Evolutionary conservation across 2,329 filamentous ascomycete genomes (phyloP).

Genomic region (Neoarthrinium moseri): DNA sequence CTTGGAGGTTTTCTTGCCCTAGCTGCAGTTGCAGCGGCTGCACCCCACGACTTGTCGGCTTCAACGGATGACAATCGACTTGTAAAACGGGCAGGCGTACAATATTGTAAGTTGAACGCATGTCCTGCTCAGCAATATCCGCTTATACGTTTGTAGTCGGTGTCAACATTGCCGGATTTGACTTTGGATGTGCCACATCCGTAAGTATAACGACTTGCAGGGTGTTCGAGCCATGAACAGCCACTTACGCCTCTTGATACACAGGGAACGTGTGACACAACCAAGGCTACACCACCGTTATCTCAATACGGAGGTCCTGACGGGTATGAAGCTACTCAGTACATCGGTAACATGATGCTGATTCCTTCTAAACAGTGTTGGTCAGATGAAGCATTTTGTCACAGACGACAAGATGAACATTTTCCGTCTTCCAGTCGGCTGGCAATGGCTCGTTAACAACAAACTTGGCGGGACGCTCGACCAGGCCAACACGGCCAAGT

Average conservation of each 20-base stretch:
- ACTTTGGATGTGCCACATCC: conserved; percentile 19
- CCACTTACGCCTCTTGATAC: neutral
- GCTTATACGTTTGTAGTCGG: conserved; percentile 11
- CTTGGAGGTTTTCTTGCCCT: neutral
- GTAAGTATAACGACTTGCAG: conserved; percentile 7
- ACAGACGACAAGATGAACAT: conserved; percentile 51
- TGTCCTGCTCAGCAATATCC: neutral
- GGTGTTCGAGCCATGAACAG: too few species aligned
- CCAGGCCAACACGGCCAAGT: conserved; percentile 38
- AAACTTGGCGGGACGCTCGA: conserved; percentile 41
- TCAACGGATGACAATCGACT: neutral
- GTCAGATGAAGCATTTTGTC: conserved; percentile 58
- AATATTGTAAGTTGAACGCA: conserved; percentile 11
- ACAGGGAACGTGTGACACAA: conserved; percentile 11
- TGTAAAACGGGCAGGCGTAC: conserved; percentile 11
- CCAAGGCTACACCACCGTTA: conserved; percentile 12
- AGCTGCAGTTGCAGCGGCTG: too few species aligned
- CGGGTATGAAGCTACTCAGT: conserved; percentile 11
- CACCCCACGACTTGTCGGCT: neutral
- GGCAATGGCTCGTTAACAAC: conserved; percentile 50
- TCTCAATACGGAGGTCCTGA: conserved; percentile 14
- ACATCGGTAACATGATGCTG: neutral
- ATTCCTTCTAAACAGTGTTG: neutral
- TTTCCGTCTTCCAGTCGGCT: conserved; percentile 48
- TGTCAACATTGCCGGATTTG: conserved; percentile 22